Conservation (phyloP, 2,329 filamentous ascomycete genomes). For the Penicillium rolfsii region DNA sequence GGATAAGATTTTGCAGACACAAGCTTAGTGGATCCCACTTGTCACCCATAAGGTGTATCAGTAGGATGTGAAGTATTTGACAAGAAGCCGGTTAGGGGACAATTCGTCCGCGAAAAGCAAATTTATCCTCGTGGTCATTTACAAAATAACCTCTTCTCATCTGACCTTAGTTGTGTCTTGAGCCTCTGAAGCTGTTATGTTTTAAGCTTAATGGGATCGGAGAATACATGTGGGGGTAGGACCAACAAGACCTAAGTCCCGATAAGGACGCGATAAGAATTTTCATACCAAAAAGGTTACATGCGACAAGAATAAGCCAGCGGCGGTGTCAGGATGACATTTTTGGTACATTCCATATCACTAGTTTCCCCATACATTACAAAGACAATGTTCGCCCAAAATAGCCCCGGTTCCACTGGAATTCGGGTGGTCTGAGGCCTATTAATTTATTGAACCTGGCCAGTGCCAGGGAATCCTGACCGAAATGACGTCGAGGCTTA, state of each 20-base stretch:
- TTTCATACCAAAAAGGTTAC: background rate
- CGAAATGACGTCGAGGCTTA: conserved; percentile 24
- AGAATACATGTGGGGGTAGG: background rate
- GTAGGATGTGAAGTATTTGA: too few relatives aligned
- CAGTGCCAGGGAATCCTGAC: conserved; percentile 15
- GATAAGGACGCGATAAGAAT: background rate
- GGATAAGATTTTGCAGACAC: too few relatives aligned
- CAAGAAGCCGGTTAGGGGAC: too few relatives aligned
- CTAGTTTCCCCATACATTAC: background rate
- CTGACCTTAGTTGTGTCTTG: too few relatives aligned
- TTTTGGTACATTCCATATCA: conserved; percentile 47
- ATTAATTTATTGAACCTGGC: conserved; percentile 14
- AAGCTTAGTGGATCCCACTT: too few relatives aligned
- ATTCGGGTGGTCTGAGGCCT: conserved; percentile 11
- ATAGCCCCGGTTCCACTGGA: background rate
- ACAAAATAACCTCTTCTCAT: too few relatives aligned
- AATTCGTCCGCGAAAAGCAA: too few relatives aligned
- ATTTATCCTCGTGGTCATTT: too few relatives aligned
- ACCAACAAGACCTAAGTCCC: background rate
- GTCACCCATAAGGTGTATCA: too few relatives aligned
- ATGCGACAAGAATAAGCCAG: background rate
- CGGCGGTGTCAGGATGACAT: conserved; percentile 64
- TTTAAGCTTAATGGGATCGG: background rate
- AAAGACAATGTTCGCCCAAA: too few relatives aligned
- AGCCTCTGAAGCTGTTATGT: background rate